These are phyloP conservation scores for Mimosa pudica DNA, from an alignment of 306 rosid genomes.

Conservation along the genomic window DNA sequence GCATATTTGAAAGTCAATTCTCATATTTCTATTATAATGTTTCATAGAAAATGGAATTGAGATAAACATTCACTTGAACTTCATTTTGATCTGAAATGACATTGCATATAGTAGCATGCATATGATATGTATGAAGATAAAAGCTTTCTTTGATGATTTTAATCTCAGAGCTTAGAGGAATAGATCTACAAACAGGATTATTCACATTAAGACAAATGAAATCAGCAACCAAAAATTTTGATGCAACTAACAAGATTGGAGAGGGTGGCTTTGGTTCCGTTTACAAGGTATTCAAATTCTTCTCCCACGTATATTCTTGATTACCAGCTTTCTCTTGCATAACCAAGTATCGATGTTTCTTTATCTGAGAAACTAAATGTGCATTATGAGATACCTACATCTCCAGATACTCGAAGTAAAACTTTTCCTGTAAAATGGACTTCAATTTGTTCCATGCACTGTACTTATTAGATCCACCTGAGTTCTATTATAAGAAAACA, in stretches of 20 bases:
- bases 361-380: neutral
- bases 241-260: slow-evolving; percentile 74
- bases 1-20: neutral
- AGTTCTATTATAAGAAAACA: neutral
- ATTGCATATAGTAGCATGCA: neutral
- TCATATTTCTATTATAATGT: neutral
- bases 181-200: slow-evolving; percentile 83
- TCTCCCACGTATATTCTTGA: slow-evolving; percentile 8
- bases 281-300: slow-evolving; percentile 63
- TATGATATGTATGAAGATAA: slow-evolving; percentile 16
- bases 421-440: neutral
- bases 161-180: slow-evolving; percentile 68
- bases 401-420: slow-evolving; percentile 3
- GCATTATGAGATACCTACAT: slow-evolving; percentile 19
- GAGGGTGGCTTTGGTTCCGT: slow-evolving; percentile 98
- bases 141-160: slow-evolving; percentile 24
- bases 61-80: slow-evolving; percentile 1
- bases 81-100: neutral
- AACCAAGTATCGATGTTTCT: slow-evolving; percentile 16
- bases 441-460: neutral
- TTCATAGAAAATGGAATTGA: neutral
- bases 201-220: slow-evolving; percentile 81
- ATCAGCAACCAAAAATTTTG: slow-evolving; percentile 81
- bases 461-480: neutral
- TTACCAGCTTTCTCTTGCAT: neutral